Percentiles rank a stretch among this genome's conserved stretches.
These are phyloP conservation scores for Alternaria sp. DNA, from an alignment of 2,329 filamentous ascomycete genomes.

Conservation along the genomic window DNA sequence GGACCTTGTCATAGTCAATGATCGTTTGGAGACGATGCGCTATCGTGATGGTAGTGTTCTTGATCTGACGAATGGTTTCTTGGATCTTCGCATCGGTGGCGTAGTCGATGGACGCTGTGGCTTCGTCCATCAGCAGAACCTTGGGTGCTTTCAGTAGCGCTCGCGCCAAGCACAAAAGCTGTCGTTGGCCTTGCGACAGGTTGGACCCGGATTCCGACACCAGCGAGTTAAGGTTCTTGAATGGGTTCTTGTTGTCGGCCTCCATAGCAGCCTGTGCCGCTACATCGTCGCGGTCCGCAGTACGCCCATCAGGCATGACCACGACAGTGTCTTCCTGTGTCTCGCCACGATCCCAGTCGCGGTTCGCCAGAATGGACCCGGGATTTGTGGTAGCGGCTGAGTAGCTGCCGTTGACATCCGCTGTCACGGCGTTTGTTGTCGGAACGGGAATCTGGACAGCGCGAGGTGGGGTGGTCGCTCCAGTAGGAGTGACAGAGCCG, in stretches of 20 bases:
- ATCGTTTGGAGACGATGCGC: constrained; percentile 96
- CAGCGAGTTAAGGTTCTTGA: constrained; percentile 81
- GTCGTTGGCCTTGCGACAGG: constrained; percentile 92
- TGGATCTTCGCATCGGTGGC: constrained; percentile 95
- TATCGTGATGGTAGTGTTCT: constrained; percentile 92
- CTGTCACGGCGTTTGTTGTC: constrained; percentile 29
- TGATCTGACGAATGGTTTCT: constrained; percentile 91
- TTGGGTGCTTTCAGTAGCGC: constrained; percentile 90
- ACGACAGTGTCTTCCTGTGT: constrained; percentile 39
- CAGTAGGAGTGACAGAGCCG: constrained; percentile 27
- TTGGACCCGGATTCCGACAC: constrained; percentile 93
- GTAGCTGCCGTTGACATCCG: constrained; percentile 36
- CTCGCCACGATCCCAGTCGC: constrained; percentile 37
- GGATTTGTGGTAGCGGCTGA: constrained; percentile 42
- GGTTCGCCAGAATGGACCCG: constrained; percentile 38
- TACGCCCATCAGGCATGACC: constrained; percentile 36
- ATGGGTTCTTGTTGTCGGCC: constrained; percentile 89
- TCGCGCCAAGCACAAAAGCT: constrained; percentile 90
- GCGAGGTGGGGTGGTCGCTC: constrained; percentile 25
- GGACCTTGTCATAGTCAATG: constrained; percentile 96
- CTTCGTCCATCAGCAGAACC: constrained; percentile 99
- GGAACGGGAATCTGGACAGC: constrained; percentile 45
- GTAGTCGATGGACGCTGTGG: constrained; percentile 96
- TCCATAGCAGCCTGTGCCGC: constrained; percentile 42
- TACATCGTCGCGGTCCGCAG: constrained; percentile 35